Evolutionary conservation across 208 protist genomes (phyloP).

Genomic region (Porcisia deanei): DNA sequence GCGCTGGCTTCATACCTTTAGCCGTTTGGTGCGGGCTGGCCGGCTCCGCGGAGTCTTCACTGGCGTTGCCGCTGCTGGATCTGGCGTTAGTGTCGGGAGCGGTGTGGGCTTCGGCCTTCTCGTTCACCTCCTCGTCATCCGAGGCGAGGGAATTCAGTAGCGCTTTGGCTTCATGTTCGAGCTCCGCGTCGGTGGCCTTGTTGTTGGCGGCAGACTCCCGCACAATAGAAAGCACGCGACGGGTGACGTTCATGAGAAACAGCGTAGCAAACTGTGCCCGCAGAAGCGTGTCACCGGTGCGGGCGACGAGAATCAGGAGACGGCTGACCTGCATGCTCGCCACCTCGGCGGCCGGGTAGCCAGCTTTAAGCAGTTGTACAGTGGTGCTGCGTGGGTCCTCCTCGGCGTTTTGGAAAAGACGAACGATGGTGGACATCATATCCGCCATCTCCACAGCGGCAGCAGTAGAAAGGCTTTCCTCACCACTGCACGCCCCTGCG

Average conservation of each 20-base stretch:
- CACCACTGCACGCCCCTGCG: constrained; percentile 19
- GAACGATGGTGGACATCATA: constrained; percentile 59
- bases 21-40: background rate
- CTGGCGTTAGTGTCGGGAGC: background rate
- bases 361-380: constrained; percentile 40
- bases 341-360: constrained; percentile 53
- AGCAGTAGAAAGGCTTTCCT: constrained; percentile 59
- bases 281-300: constrained; percentile 55
- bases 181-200: constrained; percentile 38
- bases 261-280: constrained; percentile 74
- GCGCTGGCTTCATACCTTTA: constrained; percentile 10
- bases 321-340: constrained; percentile 52
- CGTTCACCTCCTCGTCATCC: constrained; percentile 7
- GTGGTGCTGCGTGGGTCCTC: constrained; percentile 33
- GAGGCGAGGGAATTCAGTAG: constrained; percentile 36
- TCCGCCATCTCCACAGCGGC: constrained; percentile 58
- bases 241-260: constrained; percentile 85
- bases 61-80: constrained; percentile 8
- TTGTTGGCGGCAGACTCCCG: constrained; percentile 58
- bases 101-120: background rate
- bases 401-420: constrained; percentile 55
- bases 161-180: constrained; percentile 52
- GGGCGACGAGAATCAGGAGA: constrained; percentile 57
- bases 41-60: constrained; percentile 4
- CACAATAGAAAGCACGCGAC: constrained; percentile 78